Base-by-base conservation (phyloP, 1,284 basidiomycete genomes). In the Ceratobasidium sp. region DNA sequence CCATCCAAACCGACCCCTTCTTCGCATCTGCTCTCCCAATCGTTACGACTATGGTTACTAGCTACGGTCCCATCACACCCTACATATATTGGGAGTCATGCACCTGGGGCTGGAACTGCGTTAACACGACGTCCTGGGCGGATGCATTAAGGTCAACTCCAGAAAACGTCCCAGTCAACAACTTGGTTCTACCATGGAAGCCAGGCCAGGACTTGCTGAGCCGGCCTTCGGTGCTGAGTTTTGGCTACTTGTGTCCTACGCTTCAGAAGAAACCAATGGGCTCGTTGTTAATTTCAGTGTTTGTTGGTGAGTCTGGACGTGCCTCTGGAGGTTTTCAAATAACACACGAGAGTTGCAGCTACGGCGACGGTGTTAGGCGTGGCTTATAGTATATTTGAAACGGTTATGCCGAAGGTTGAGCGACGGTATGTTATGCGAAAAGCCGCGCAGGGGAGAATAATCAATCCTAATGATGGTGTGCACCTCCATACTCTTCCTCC, bases 231-330 rank as follows among this genome's bases (percentile, higher is more conserved):
- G 65, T 68, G 34, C 29, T 68, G 8, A 66, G 43, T 14, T 68
- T 68, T 29, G 56, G 65, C n/a, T 54, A 68, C n/a, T 49, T 68
- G 19, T 68, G 49, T 34, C 65, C 65, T 6, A 68, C 65, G 5
- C 49, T 68, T 13, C 48, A 56, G 51, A 48, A 49, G 27, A 68
- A 68, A 22, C 31, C 65, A 5, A 68, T 27, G 7, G 49, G 7
- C 4, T 53, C 51, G 1, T 24, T 68, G 16, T 29, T 68, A 13
- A 34, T 51, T 11, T 51, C 65, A 34, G 65, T 68, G 2, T 68
- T 68, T n/a, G 51, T 56, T 27, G 51, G 65, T 68, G 31, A 11
- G 65, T 56, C 48, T 11, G 14, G 46, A 7, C 19, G 22, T n/a
- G 29, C 4, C 14, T 11, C 43, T 41, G 39, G 3, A n/a, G 27